These are phyloP conservation scores for Ceratobasidium sp. DNA, from an alignment of 1,284 basidiomycete species.

Conservation along the genomic window DNA sequence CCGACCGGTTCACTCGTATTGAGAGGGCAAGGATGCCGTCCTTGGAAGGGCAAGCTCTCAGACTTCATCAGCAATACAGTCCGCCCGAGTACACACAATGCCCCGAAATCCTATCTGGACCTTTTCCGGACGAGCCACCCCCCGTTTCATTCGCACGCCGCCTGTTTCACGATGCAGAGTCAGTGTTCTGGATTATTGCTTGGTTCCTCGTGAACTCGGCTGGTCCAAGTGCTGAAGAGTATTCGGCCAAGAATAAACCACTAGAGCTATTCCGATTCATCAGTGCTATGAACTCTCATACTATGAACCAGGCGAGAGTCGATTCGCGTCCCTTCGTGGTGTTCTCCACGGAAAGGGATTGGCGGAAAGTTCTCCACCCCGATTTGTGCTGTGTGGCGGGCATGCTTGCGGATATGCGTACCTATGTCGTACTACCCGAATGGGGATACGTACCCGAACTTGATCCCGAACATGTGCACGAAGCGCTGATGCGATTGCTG, in stretches of 20 bases:
- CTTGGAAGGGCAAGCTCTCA: not conserved
- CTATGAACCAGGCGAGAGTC: not conserved
- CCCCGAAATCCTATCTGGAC: too few species aligned
- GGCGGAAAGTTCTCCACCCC: not conserved
- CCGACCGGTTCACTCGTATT: not conserved
- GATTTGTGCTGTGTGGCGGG: not conserved
- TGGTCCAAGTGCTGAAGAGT: not conserved
- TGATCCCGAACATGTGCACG: conserved; percentile 11
- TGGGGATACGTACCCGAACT: not conserved
- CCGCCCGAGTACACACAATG: too few species aligned
- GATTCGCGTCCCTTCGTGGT: not conserved
- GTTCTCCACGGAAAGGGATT: not conserved
- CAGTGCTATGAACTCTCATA: not conserved
- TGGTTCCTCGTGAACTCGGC: conserved; percentile 6
- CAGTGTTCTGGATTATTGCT: conserved; percentile 18
- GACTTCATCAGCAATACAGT: not conserved
- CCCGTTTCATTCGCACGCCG: not conserved
- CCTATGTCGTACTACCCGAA: not conserved
- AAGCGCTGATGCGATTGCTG: conserved; percentile 21
- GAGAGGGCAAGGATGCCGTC: not conserved
- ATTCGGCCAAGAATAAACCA: not conserved
- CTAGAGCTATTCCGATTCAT: not conserved
- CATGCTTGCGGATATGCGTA: not conserved
- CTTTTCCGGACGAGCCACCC: too few species aligned
- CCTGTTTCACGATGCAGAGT: conserved; percentile 29